These are phyloP conservation scores for Neofusicoccum ribis DNA, from an alignment of 2,329 filamentous ascomycete genomes.

Conservation along the genomic window DNA sequence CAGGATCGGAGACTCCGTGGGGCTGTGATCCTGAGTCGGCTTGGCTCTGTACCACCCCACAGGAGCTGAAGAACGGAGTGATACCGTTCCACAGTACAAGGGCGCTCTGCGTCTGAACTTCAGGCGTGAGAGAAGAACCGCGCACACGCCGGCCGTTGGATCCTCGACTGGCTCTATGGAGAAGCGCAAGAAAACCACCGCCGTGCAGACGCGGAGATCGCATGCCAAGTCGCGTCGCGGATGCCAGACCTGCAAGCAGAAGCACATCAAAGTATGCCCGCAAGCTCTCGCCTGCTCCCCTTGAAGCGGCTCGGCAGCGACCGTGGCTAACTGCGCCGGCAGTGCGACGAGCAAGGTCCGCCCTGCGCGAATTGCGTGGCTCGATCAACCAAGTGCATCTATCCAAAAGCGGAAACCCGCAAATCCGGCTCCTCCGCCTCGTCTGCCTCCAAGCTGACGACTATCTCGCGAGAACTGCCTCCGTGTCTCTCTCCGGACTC, in stretches of 20 bases:
- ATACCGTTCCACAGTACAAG: neutral
- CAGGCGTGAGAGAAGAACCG: neutral
- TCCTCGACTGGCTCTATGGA: neutral
- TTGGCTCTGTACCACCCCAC: neutral
- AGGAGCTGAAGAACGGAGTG: neutral
- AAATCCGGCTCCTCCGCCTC: neutral
- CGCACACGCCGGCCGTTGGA: too few species aligned
- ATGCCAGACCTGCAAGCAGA: slow-evolving; percentile 43
- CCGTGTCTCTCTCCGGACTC: slow-evolving; percentile 7
- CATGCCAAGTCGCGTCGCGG: slow-evolving; percentile 47
- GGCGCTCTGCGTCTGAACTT: neutral
- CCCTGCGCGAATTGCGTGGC: slow-evolving; percentile 38
- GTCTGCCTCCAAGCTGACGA: neutral
- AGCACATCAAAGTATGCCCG: slow-evolving; percentile 42
- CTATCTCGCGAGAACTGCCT: neutral
- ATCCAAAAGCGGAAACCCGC: neutral
- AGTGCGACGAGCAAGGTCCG: slow-evolving; percentile 42
- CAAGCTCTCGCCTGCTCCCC: too few species aligned
- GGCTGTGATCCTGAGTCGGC: neutral
- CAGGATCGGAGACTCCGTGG: neutral
- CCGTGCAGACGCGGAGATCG: slow-evolving; percentile 31
- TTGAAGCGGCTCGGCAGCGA: too few species aligned
- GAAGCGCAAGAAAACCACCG: neutral
- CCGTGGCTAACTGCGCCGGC: neutral
- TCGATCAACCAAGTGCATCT: slow-evolving; percentile 22